Percentiles rank a stretch among this genome's conserved stretches.
These are phyloP conservation scores for Rhodofomes roseus DNA, from an alignment of 1,284 basidiomycete genomes.

Conservation along the genomic window DNA sequence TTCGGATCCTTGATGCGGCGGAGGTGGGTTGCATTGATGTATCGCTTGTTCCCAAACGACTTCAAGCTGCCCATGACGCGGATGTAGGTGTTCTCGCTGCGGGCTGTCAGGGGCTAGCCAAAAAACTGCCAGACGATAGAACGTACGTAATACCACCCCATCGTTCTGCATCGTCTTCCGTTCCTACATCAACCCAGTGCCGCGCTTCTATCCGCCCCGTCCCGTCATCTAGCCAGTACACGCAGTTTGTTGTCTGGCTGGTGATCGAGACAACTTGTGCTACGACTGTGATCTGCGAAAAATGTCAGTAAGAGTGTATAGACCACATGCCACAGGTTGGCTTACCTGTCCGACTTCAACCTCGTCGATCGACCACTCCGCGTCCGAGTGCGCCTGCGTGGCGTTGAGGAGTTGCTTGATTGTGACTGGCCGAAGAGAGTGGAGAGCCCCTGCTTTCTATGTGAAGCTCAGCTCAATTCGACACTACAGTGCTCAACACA, in stretches of 20 bases:
- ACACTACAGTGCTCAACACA: background rate
- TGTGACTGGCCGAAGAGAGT: constrained; percentile 84
- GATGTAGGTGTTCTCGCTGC: constrained; percentile 76
- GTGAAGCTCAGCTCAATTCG: background rate
- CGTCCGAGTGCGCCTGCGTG: constrained; percentile 81
- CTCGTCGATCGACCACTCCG: constrained; percentile 84
- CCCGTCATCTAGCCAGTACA: constrained; percentile 86
- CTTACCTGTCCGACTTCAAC: constrained; percentile 78
- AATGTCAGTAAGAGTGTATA: background rate
- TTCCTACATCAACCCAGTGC: constrained; percentile 78
- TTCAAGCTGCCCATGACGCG: constrained; percentile 92
- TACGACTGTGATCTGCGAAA: constrained; percentile 66
- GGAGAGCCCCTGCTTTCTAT: constrained; percentile 33
- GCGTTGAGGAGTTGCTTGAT: constrained; percentile 79
- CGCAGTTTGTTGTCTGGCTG: constrained; percentile 77
- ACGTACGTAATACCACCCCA: constrained; percentile 47
- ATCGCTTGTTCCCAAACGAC: constrained; percentile 78
- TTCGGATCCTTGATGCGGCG: constrained; percentile 68
- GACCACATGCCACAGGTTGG: constrained; percentile 3
- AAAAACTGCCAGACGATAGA: background rate
- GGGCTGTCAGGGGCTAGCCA: constrained; percentile 2
- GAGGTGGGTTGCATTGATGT: constrained; percentile 77
- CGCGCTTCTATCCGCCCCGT: constrained; percentile 87
- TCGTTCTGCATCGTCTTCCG: constrained; percentile 47
- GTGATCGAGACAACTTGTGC: constrained; percentile 74